Base-by-base conservation (phyloP, 2,329 filamentous ascomycete species). In the Aspergillus ustus region DNA sequence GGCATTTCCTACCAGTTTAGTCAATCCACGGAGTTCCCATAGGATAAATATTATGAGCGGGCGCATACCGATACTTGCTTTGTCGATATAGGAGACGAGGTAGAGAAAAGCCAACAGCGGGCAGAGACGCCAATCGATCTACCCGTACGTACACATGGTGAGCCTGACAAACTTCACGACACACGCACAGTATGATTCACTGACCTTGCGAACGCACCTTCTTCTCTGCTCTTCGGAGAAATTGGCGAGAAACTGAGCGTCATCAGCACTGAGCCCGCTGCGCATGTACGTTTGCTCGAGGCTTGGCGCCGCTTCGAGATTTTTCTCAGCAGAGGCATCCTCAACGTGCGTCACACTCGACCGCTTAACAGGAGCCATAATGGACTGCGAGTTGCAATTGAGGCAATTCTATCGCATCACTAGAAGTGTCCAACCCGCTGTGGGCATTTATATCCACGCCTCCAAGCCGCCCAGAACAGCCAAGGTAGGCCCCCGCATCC, bases 21-120 rank as follows among this genome's bases (percentile, higher is more conserved):
- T 40, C 34, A 40, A 5, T 6, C 3, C 15, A 5, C 1, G 3
- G 2, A 13, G 9, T 40, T 15, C 4, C 15, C 2, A 40, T 5
- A 15, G 34, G 34, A 40, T 15, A 11, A 15, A 5, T 0, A 13
- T 15, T 11, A 3, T 15, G 5, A 13, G 15, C 34, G 2, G 11
- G 3, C 9, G 8, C 28, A 19, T 31, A 37, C 72, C 72, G 43
- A 74, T 73, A 55, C 70, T 69, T 13, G 70, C 66, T 43, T 70
- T 55, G 43, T 73, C 72, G 7, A 74, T 52, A 57, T 71, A 71
- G 13, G 66, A 66, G 1, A 73, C 55, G 1, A 73, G 60, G 52
- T 74, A 73, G 13, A 69, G 34, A 3, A 60, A 25, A 15, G 64
- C 62, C 11, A 69, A 50, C 34, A 68, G 65, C 6, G 67, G 67